Percentiles rank a stretch among this genome's conserved stretches.
phyloP scores from a whole-genome alignment of 495 filamentous ascomycete species.

The Talaromyces proteolyticus region DNA sequence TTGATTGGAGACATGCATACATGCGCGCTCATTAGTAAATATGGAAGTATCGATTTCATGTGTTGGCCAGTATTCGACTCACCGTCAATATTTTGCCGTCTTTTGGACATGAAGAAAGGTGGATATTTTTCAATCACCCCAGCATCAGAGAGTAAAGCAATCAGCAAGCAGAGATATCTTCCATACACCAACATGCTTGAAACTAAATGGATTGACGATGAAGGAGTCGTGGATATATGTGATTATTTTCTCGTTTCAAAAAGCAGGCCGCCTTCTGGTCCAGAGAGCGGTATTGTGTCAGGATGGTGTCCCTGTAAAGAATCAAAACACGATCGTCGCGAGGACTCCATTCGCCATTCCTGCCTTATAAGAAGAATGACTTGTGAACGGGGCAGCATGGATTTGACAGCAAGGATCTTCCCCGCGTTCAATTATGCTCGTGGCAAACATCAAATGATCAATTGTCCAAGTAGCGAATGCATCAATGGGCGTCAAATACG shows the following conservation, averaged over 20 bases:
- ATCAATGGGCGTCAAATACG: constrained; percentile 38
- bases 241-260: constrained; percentile 58
- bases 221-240: constrained; percentile 59
- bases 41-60: constrained; percentile 68
- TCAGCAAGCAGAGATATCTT: constrained; percentile 65
- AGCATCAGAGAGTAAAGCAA: constrained; percentile 34
- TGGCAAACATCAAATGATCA: constrained; percentile 40
- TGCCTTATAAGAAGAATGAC: constrained; percentile 58
- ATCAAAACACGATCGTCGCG: constrained; percentile 20
- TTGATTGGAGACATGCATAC: constrained; percentile 72
- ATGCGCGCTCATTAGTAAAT: constrained; percentile 62
- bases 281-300: constrained; percentile 17
- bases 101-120: constrained; percentile 64
- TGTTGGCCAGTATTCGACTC: constrained; percentile 71
- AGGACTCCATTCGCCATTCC: constrained; percentile 30
- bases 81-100: constrained; percentile 57
- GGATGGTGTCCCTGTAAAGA: constrained; percentile 30
- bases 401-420: constrained; percentile 61
- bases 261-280: constrained; percentile 10
- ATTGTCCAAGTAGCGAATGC: constrained; percentile 20
- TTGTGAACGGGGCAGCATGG: constrained; percentile 56
- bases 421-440: constrained; percentile 64
- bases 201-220: constrained; percentile 63
- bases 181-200: constrained; percentile 65
- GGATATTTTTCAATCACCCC: constrained; percentile 57